These are phyloP conservation scores for Coemansia sp. DNA, from an alignment of 192 early-diverging fungal genomes.

Conservation along the genomic window DNA sequence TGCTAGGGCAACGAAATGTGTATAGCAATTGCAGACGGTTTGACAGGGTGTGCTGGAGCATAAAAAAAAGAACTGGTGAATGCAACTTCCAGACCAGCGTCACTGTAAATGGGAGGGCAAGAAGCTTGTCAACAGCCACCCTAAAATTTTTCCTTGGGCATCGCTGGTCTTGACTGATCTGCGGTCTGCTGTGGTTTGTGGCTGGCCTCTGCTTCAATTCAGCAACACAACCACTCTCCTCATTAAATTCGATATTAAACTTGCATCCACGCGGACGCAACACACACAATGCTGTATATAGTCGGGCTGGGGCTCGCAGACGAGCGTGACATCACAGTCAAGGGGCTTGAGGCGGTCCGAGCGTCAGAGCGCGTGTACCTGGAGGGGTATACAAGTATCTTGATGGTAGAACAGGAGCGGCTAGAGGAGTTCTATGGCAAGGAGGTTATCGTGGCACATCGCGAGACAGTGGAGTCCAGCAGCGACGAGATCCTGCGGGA, in stretches of 20 bases:
- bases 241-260: not conserved
- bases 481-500: conserved; percentile 84
- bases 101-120: not conserved
- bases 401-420: conserved; percentile 73
- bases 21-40: not conserved
- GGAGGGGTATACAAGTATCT: conserved; percentile 93
- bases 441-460: conserved; percentile 83
- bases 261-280: not conserved
- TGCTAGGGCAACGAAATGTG: not conserved
- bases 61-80: not conserved
- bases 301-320: conserved; percentile 94
- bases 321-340: conserved; percentile 95
- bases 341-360: conserved; percentile 91
- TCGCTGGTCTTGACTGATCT: not conserved
- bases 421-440: conserved; percentile 86
- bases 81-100: not conserved
- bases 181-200: not conserved
- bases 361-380: conserved; percentile 86
- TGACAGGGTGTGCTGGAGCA: not conserved
- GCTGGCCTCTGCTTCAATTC: not conserved
- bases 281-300: conserved; percentile 68
- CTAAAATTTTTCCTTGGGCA: not conserved
- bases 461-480: conserved; percentile 95
- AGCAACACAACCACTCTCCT: not conserved
- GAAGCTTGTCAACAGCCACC: not conserved